Base-by-base conservation (phyloP, 371 early-diverging fungal species). In the Mucor indicus region DNA sequence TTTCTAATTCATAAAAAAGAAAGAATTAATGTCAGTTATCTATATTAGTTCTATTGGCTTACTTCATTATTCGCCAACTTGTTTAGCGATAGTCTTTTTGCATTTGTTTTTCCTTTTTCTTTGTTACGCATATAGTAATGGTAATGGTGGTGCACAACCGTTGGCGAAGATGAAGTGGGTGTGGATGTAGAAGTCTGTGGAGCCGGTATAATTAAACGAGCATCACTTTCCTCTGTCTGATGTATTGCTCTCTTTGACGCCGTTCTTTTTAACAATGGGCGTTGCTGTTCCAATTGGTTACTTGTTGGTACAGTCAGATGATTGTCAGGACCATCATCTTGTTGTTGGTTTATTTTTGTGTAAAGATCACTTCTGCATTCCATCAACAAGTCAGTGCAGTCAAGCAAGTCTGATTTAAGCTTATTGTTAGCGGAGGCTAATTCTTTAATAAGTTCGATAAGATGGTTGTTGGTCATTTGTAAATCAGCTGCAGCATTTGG, bases 61-160 rank as follows among this genome's bases (percentile, higher is more conserved):
- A n/a, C n/a, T n/a, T n/a, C n/a, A n/a, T n/a, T n/a, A n/a, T n/a
- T n/a, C n/a, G n/a, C n/a, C n/a, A n/a, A n/a, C n/a, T n/a, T n/a
- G n/a, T n/a, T n/a, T n/a, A n/a, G n/a, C n/a, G n/a, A n/a, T n/a
- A n/a, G n/a, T n/a, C n/a, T n/a, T n/a, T n/a, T n/a, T n/a, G n/a
- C n/a, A n/a, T n/a, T n/a, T n/a, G n/a, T 6, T 35, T 44, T 39
- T 38, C 52, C 48, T 44, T 56, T 61, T 39, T 52, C 56, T 39
- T 48, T 45, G 15, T 57, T 41, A 10, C 45, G 53, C 24, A 58
- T 36, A 40, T 70, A 57, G 20, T 67, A 68, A 41, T 75, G 71
- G 11, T 62, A 68, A 50, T 75, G 75, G 25, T 70, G 69, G 47
- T 75, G 75, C 21, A 75, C 57, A 8, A 75, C 55, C 11, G 64